A percentile compares a stretch with the other conserved stretches of the same genome.
phyloP scores from a whole-genome alignment of 495 filamentous ascomycete genomes.

The Penicillium herquei region DNA sequence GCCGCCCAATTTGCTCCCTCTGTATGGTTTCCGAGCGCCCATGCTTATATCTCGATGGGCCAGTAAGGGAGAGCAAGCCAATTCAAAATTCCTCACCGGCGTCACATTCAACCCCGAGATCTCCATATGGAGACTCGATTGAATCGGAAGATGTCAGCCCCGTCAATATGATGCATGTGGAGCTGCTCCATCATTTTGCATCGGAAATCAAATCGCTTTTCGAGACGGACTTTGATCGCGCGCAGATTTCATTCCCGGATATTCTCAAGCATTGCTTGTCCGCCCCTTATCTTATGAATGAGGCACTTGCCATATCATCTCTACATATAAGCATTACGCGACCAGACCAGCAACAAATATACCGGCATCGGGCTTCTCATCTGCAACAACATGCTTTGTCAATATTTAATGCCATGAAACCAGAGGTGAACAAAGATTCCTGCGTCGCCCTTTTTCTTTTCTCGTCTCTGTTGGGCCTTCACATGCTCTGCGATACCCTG shows the following conservation, averaged over 20 bases:
- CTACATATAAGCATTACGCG: constrained; percentile 15
- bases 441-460: not conserved
- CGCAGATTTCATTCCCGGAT: constrained; percentile 6
- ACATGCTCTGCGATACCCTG: constrained; percentile 45
- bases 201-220: constrained; percentile 9
- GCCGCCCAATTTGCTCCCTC: constrained; percentile 31
- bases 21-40: constrained; percentile 26
- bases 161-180: constrained; percentile 33
- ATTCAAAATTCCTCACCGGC: not conserved
- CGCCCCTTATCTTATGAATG: constrained; percentile 15
- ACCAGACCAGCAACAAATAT: constrained; percentile 3
- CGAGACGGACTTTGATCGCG: no score
- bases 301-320: constrained; percentile 8
- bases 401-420: constrained; percentile 1
- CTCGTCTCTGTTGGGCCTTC: constrained; percentile 41
- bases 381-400: constrained; percentile 11
- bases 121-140: not conserved
- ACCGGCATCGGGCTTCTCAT: constrained; percentile 11
- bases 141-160: constrained; percentile 12
- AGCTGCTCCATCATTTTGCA: constrained; percentile 29
- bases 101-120: constrained; percentile 2
- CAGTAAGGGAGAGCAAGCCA: not conserved
- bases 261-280: constrained; percentile 15
- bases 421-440: not conserved
- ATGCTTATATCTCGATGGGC: constrained; percentile 1